Conservation (phyloP, 805 yeast genomes). For the Cyberlindnera xylosilytica region DNA sequence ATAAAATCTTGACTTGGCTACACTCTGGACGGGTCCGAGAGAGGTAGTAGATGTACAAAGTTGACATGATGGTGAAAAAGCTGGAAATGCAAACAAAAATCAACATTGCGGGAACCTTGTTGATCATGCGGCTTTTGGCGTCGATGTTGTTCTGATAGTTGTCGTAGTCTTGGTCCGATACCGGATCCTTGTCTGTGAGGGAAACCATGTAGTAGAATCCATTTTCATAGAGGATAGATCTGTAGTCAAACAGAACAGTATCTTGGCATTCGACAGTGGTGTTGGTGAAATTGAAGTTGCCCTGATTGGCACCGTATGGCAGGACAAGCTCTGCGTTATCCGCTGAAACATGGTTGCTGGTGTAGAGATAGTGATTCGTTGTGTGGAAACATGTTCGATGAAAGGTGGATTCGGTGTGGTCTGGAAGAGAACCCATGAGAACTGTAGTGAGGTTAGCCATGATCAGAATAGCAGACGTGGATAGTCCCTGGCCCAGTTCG, state of each 20-base stretch:
- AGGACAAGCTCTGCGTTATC: constrained; percentile 2
- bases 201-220: constrained; percentile 22
- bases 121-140: constrained; percentile 17
- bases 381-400: constrained; percentile 11
- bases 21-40: not conserved
- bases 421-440: constrained; percentile 13
- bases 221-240: constrained; percentile 10
- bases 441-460: constrained; percentile 13
- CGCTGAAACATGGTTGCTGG: not conserved
- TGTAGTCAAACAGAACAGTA: constrained; percentile 14
- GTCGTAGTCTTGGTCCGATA: constrained; percentile 29
- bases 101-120: constrained; percentile 31
- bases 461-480: constrained; percentile 13
- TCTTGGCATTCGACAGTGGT: constrained; percentile 7
- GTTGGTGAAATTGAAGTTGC: constrained; percentile 12
- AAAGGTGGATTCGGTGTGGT: constrained; percentile 8
- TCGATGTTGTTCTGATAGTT: constrained; percentile 26
- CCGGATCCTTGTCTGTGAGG: constrained; percentile 47
- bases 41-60: constrained; percentile 29
- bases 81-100: constrained; percentile 32
- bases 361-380: constrained; percentile 9
- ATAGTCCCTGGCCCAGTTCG: constrained; percentile 13
- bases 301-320: constrained; percentile 6
- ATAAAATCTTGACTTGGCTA: constrained; percentile 17
- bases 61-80: constrained; percentile 28